Percentiles rank a stretch among this genome's conserved stretches.
Conservation (phyloP, 768 basidiomycete genomes). For the Phanerochaete carnosa region DNA sequence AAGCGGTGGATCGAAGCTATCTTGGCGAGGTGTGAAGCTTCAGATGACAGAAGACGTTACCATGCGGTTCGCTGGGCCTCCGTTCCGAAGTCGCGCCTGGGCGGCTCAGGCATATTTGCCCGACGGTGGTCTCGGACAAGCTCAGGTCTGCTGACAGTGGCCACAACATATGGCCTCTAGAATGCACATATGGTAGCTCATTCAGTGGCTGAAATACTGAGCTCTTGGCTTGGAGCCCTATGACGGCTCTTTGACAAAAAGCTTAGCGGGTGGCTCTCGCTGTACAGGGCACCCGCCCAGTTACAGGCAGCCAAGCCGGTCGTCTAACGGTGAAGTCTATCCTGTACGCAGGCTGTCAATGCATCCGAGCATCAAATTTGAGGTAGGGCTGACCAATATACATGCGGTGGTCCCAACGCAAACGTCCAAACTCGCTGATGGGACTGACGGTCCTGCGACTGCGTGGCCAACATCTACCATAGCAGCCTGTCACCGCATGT, state of each 20-base stretch:
- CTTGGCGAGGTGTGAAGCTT: background rate
- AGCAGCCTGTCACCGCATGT: no score
- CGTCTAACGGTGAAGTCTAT: background rate
- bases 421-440: background rate
- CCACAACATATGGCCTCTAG: background rate
- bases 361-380: background rate
- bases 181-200: background rate
- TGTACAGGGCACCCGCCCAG: no score
- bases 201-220: background rate
- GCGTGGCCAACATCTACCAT: no score
- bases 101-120: background rate
- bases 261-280: no score
- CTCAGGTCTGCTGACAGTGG: background rate
- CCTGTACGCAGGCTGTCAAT: background rate
- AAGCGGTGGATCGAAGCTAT: background rate
- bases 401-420: background rate
- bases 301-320: no score
- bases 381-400: background rate
- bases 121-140: background rate
- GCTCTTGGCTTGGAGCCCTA: background rate
- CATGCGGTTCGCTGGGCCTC: constrained; percentile 1
- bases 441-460: no score
- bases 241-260: no score
- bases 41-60: background rate
- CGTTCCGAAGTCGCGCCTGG: constrained; percentile 5